A percentile compares a stretch with the other conserved stretches of the same genome.
phyloP scores from a whole-genome alignment of 192 early-diverging fungal species.

The Diversispora eburnea region DNA sequence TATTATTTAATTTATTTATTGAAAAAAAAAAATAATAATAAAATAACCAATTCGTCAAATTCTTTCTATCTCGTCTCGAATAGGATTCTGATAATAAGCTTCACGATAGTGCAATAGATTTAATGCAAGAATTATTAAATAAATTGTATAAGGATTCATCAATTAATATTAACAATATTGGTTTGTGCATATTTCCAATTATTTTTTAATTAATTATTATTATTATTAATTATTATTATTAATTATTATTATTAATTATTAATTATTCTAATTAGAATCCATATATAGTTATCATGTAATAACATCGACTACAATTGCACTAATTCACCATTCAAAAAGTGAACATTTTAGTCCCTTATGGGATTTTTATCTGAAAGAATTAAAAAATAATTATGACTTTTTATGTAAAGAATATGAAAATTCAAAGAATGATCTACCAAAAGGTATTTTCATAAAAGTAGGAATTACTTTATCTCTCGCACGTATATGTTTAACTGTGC shows the following conservation, averaged over 20 bases:
- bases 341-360: constrained; percentile 47
- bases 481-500: constrained; percentile 47
- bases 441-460: constrained; percentile 35
- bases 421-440: constrained; percentile 6
- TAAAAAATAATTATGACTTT: constrained; percentile 33
- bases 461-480: constrained; percentile 42
- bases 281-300: constrained; percentile 39
- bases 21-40: no score
- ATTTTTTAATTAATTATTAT: background rate
- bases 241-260: background rate
- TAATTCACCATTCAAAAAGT: constrained; percentile 49
- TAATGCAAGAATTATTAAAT: constrained; percentile 43
- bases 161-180: background rate
- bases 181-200: background rate
- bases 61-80: background rate
- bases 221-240: background rate
- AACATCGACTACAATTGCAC: constrained; percentile 46
- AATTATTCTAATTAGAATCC: background rate
- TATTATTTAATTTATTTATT: no score
- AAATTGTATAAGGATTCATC: constrained; percentile 33
- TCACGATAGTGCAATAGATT: constrained; percentile 44
- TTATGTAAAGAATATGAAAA: constrained; percentile 6
- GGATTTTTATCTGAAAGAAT: constrained; percentile 39
- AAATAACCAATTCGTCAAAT: no score
- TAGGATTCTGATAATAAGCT: constrained; percentile 40